Evolutionary conservation across 1,139 yeast genomes (phyloP).

Genomic region (Kurtzmaniella quercitrusa): DNA sequence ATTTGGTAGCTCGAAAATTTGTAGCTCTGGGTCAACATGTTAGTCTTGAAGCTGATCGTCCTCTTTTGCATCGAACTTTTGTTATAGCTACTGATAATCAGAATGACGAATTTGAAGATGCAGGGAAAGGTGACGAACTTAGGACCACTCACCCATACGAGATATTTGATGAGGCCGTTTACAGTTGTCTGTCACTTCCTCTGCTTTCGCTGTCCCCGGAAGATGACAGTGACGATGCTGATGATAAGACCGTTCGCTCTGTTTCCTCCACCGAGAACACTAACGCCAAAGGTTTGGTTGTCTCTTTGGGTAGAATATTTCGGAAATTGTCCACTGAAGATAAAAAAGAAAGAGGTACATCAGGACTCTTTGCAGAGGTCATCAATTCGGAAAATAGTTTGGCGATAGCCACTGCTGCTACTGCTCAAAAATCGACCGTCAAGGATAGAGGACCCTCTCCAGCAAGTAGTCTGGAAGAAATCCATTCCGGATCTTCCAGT

Average conservation of each 20-base stretch:
- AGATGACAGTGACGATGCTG: constrained; percentile 9
- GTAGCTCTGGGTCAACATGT: not conserved
- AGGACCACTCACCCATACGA: constrained; percentile 63
- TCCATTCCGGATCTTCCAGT: constrained; percentile 38
- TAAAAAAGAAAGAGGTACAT: constrained; percentile 1
- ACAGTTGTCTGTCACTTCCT: constrained; percentile 46
- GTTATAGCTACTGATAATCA: constrained; percentile 36
- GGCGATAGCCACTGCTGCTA: not conserved
- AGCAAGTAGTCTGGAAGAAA: constrained; percentile 12
- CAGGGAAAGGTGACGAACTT: constrained; percentile 27
- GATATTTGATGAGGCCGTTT: constrained; percentile 72
- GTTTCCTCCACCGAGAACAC: constrained; percentile 11
- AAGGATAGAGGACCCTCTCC: not conserved
- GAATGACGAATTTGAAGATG: constrained; percentile 21
- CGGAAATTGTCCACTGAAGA: constrained; percentile 34
- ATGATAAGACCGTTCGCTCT: constrained; percentile 9
- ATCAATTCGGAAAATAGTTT: not conserved
- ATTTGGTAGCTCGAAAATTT: constrained; percentile 3
- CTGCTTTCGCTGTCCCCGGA: constrained; percentile 11
- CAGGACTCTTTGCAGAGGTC: not conserved
- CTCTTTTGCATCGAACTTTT: constrained; percentile 48
- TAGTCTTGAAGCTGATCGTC: constrained; percentile 41
- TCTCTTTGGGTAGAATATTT: constrained; percentile 36
- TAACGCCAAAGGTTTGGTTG: constrained; percentile 24
- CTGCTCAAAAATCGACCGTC: not conserved